These are phyloP conservation scores for Sequoia sempervirens DNA, from an alignment of 75 land plant genomes.

Conservation along the genomic window DNA sequence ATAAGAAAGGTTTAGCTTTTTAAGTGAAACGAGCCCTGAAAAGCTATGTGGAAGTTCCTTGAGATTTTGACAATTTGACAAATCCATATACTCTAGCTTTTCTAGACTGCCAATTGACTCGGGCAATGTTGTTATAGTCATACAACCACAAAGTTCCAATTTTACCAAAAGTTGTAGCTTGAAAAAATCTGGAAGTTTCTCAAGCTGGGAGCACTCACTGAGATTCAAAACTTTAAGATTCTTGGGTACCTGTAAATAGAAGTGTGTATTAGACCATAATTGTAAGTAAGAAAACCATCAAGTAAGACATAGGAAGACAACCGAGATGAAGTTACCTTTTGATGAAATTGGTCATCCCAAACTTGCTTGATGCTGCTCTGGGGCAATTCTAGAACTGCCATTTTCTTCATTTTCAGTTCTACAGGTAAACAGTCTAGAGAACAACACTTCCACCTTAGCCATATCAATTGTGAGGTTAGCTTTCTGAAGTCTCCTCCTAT, in stretches of 20 bases:
- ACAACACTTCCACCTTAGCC: conserved; percentile 1
- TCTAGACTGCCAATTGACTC: neutral
- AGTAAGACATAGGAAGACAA: neutral
- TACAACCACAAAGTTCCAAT: neutral
- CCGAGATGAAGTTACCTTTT: neutral
- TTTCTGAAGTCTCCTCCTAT: neutral
- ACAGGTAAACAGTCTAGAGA: neutral
- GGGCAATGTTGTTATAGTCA: neutral
- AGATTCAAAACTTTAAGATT: neutral
- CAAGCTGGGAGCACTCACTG: neutral
- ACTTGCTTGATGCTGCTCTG: conserved; percentile 2
- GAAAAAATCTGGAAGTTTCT: conserved; percentile 1
- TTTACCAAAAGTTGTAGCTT: neutral
- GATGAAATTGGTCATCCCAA: neutral
- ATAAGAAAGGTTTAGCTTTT: conserved; percentile 1
- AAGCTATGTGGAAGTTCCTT: conserved; percentile 1
- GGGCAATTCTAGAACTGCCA: neutral
- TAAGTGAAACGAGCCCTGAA: neutral
- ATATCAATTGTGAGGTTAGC: neutral
- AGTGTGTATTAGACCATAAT: neutral
- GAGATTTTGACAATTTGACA: neutral
- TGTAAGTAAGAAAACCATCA: neutral
- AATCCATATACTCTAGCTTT: conserved; percentile 2
- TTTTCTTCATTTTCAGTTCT: neutral
- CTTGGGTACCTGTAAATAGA: neutral